Evolutionary conservation across 441 rosid species (phyloP).

Genomic region (Adansonia grandidieri): DNA sequence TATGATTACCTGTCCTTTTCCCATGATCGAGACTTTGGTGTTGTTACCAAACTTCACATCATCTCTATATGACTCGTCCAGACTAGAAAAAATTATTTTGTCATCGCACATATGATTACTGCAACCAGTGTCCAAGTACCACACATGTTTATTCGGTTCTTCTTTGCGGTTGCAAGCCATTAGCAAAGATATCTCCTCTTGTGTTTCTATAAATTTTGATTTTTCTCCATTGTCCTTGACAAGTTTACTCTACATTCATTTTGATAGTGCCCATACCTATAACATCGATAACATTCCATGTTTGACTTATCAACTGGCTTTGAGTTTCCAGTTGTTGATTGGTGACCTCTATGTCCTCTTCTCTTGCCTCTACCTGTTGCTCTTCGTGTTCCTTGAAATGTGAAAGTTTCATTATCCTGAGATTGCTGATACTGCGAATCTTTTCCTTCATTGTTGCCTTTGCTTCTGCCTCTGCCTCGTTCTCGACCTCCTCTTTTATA

Average conservation of each 20-base stretch:
- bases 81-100: background rate
- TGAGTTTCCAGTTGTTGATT: background rate
- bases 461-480: background rate
- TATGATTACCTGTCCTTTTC: background rate
- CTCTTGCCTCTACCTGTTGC: too few species aligned
- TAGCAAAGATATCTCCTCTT: too few species aligned
- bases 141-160: background rate
- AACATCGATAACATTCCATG: background rate
- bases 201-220: background rate
- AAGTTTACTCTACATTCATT: background rate
- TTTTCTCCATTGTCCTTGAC: background rate
- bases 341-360: background rate
- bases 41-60: background rate
- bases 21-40: background rate
- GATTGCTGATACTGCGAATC: background rate
- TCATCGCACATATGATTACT: background rate
- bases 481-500: background rate
- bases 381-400: background rate
- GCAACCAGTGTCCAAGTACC: background rate
- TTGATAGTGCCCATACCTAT: background rate
- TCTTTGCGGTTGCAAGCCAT: background rate
- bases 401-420: background rate
- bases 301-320: background rate
- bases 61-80: background rate
- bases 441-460: background rate